Percentiles rank a stretch among this genome's conserved stretches.
These are phyloP conservation scores for Capronia epimyces DNA, from an alignment of 2,329 filamentous ascomycete species.

Conservation along the genomic window DNA sequence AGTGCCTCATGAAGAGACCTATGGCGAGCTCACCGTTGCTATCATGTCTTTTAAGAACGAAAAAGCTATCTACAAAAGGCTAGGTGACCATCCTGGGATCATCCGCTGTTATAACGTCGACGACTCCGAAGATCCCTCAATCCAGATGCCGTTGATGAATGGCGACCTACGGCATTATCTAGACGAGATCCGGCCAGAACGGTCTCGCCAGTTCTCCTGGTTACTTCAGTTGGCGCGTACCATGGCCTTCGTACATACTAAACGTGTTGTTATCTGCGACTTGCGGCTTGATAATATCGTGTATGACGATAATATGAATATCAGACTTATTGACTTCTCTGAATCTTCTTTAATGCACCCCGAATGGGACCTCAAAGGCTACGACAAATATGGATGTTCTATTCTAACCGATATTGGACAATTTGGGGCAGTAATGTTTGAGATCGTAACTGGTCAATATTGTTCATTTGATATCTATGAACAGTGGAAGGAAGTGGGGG, in stretches of 20 bases:
- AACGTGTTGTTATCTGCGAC: conserved; percentile 17
- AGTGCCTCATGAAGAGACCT: conserved; percentile 19
- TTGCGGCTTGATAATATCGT: conserved; percentile 20
- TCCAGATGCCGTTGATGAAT: conserved; percentile 19
- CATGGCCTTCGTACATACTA: conserved; percentile 14
- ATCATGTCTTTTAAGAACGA: background rate
- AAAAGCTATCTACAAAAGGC: conserved; percentile 1
- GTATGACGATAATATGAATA: conserved; percentile 25
- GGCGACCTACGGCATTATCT: conserved; percentile 20
- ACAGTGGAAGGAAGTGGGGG: conserved; percentile 19
- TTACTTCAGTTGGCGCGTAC: conserved; percentile 11
- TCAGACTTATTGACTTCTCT: conserved; percentile 32
- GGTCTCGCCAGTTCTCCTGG: conserved; percentile 13
- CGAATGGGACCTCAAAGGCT: conserved; percentile 28
- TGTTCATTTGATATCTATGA: conserved; percentile 28
- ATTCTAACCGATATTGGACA: conserved; percentile 31
- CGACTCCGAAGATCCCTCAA: conserved; percentile 2
- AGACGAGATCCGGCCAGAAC: background rate
- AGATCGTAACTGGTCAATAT: conserved; percentile 27
- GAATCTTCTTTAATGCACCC: conserved; percentile 28
- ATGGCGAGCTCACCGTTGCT: conserved; percentile 14
- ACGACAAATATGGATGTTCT: conserved; percentile 30
- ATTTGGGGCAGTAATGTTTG: conserved; percentile 33
- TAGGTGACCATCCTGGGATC: conserved; percentile 11
- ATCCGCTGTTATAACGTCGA: conserved; percentile 6